Evolutionary conservation across 345 rosid genomes (phyloP).

Genomic region (Aegle marmelos): DNA sequence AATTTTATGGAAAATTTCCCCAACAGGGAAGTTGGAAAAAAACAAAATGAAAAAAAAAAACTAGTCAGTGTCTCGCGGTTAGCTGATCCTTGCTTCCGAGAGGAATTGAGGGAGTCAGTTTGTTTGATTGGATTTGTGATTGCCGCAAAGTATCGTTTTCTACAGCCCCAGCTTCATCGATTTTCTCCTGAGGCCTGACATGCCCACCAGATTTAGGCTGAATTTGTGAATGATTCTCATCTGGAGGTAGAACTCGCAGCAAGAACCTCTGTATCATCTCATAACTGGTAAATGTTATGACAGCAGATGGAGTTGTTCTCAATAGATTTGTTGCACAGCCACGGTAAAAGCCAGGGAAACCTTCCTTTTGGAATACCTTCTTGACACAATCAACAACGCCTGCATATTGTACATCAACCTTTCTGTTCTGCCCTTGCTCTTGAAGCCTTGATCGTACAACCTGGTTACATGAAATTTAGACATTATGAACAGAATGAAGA

Average conservation of each 20-base stretch:
- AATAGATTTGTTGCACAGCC: constrained; percentile 78
- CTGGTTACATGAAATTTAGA: constrained; percentile 28
- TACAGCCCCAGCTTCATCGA: constrained; percentile 19
- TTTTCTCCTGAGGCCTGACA: constrained; percentile 20
- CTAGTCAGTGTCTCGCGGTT: constrained; percentile 16
- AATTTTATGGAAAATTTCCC: constrained; percentile 13
- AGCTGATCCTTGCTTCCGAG: constrained; percentile 35
- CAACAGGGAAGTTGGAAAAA: background rate
- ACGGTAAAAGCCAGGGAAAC: constrained; percentile 72
- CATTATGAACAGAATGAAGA: constrained; percentile 4
- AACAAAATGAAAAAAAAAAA: too few relatives aligned
- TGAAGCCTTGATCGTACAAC: constrained; percentile 92
- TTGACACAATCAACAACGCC: constrained; percentile 78
- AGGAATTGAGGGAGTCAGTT: constrained; percentile 33
- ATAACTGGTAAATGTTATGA: constrained; percentile 76
- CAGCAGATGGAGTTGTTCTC: constrained; percentile 86
- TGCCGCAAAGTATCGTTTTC: constrained; percentile 14
- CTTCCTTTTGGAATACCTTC: constrained; percentile 70
- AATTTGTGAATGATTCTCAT: constrained; percentile 27
- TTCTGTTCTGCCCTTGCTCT: constrained; percentile 82
- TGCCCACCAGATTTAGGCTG: constrained; percentile 22
- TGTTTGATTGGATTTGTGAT: constrained; percentile 35
- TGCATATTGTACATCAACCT: constrained; percentile 39
- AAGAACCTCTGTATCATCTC: constrained; percentile 71
- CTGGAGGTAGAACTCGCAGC: constrained; percentile 40